Evolutionary conservation across 164 flowering plant genomes (phyloP), one percentile per base, ranked within the genome.

Genomic region (Akebia trifoliata): DNA sequence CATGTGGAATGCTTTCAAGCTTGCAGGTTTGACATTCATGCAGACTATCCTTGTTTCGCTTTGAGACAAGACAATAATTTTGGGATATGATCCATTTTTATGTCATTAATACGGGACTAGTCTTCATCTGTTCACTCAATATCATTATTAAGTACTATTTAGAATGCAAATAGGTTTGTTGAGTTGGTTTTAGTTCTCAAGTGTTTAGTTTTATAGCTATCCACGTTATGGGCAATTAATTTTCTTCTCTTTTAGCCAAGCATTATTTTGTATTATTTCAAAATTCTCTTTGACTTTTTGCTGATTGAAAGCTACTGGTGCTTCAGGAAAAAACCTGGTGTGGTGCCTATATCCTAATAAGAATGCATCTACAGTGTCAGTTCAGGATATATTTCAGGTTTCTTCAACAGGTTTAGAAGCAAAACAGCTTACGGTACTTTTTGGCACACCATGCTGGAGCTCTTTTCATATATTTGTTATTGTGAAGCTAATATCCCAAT

Each of bases 341-440:
- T 93, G 92, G 90, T 90, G 96, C 69, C 95, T 93, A 48, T 93
- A 93, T 76, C 97, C 97, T 8, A 84, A 73, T 72, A 82, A 81
- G 72, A 74, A 76, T 71, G 80, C 78, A 50, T 55, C 57, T 9
- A 17, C 75, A 17, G 73, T 73, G 63, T 84, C 89, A n/a, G 82
- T 90, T 64, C 66, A 78, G 55, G 92, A 86, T 56, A 64, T 64
- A 46, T 64, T 63, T 49, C 44, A 49, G 45, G 65, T 54, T 31
- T 25, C 69, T 56, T 57, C 64, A 45, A 50, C 50, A 20, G 49
- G 54, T 69, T 38, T 28, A 24, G 71, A 82, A 36, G 55, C 28
- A 45, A 39, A 62, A 36, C 26, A 62, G 25, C 42, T 44, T 18
- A 35, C 22, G 81, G 89, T 86, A 77, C 14, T 17, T 22, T 44